A percentile compares a stretch with the other conserved stretches of the same genome.
Conservation (phyloP, 1,139 yeast genomes). For the Pichia sp. region DNA sequence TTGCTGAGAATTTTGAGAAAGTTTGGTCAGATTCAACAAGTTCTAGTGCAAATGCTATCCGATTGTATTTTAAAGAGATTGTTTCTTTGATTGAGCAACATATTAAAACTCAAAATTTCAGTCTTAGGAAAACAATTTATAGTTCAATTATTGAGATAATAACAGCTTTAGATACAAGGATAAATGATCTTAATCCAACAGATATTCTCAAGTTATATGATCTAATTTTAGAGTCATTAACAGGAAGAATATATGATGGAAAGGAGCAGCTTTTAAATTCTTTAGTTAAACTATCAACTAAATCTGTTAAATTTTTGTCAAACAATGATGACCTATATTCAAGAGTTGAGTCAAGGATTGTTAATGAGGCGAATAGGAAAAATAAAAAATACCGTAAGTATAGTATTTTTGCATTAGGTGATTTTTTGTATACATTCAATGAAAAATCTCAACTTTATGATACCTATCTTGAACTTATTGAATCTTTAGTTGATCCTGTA, state of each 20-base stretch:
- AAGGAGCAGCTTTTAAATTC: slow-evolving; percentile 73
- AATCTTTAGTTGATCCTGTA: slow-evolving; percentile 25
- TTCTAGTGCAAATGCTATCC: slow-evolving; percentile 61
- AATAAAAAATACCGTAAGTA: slow-evolving; percentile 58
- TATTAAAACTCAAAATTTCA: slow-evolving; percentile 53
- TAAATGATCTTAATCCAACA: slow-evolving; percentile 28
- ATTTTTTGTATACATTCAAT: slow-evolving; percentile 40
- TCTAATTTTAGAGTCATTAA: slow-evolving; percentile 53
- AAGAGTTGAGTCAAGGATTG: slow-evolving; percentile 38
- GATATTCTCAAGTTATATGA: slow-evolving; percentile 38
- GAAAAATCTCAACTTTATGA: slow-evolving; percentile 32
- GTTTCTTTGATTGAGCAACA: slow-evolving; percentile 42
- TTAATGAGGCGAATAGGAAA: slow-evolving; percentile 58
- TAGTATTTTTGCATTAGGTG: slow-evolving; percentile 44
- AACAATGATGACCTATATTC: slow-evolving; percentile 28
- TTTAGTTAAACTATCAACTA: slow-evolving; percentile 49
- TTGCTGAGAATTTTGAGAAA: slow-evolving; percentile 44
- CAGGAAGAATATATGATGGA: slow-evolving; percentile 85
- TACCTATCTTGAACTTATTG: slow-evolving; percentile 36
- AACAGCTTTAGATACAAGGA: slow-evolving; percentile 28
- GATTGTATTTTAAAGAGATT: slow-evolving; percentile 69
- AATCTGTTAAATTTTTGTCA: slow-evolving; percentile 33
- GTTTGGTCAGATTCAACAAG: slow-evolving; percentile 83
- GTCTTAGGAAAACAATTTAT: slow-evolving; percentile 66
- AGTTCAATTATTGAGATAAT: slow-evolving; percentile 60